phyloP scores from a whole-genome alignment of 352 stramenopile species.

The Globisporangium mamillatum region DNA sequence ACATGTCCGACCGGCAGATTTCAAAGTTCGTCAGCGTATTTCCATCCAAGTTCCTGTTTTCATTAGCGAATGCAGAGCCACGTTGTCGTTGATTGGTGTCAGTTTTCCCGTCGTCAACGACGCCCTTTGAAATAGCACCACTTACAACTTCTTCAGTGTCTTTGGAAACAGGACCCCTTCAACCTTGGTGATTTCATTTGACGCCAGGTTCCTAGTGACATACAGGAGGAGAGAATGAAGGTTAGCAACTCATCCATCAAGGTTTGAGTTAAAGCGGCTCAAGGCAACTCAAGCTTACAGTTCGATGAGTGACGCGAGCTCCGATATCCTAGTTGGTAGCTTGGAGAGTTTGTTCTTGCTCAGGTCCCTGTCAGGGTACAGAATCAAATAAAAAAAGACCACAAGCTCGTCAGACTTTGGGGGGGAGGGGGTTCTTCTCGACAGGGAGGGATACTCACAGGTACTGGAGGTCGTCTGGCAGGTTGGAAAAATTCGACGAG shows the following conservation, averaged over 20 bases:
- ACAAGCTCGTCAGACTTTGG: not conserved
- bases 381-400: not conserved
- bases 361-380: constrained; percentile 36
- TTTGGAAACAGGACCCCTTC: constrained; percentile 46
- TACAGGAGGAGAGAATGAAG: not conserved
- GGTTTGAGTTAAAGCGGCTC: not conserved
- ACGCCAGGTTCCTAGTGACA: constrained; percentile 47
- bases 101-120: not conserved
- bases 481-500: constrained; percentile 44
- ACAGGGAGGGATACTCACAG: constrained; percentile 34
- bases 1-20: constrained; percentile 43
- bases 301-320: constrained; percentile 43
- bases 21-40: constrained; percentile 49
- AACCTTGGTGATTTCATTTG: constrained; percentile 53
- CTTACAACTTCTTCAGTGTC: constrained; percentile 40
- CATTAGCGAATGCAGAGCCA: not conserved
- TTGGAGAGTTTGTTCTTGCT: constrained; percentile 52
- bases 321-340: constrained; percentile 43
- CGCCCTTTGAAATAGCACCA: not conserved
- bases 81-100: not conserved
- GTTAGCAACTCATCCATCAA: not conserved
- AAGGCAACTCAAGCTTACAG: constrained; percentile 35
- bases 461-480: constrained; percentile 38
- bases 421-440: too few relatives aligned
- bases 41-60: constrained; percentile 28